Base-by-base conservation (phyloP, 768 basidiomycete genomes). In the Plicaturopsis crispa region DNA sequence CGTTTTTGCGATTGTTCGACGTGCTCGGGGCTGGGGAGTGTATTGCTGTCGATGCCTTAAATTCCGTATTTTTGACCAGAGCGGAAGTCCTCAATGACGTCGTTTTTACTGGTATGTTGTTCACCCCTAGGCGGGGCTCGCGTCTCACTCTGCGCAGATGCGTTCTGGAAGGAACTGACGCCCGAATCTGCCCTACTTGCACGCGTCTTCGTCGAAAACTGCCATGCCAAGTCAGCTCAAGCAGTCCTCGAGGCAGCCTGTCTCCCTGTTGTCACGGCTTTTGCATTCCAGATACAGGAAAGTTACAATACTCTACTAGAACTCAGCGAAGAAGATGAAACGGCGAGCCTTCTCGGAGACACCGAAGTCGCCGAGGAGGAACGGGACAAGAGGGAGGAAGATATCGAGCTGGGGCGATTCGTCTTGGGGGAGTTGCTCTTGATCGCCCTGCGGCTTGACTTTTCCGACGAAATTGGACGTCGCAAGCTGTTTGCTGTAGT, bases 381-480 rank as follows among this genome's bases (percentile, higher is more conserved):
- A 31, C 54, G 56, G 11, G 56, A 59, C 4, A 49, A 52, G 36
- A 60, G 55, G 39, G 75, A 76, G 24, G 76, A 80, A 6, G 66
- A 65, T 26, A 61, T 57, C 11, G 46, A 64, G 3, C 69, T 74
- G 18, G 69, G 64, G 24, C 79, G 82, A 48, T 80, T 85, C 40
- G 62, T 90, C 6, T 67, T 94, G 13, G 67, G 75, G 0, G 89
- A 97, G 57, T 69, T 97, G 56, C 70, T 96, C 17, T 73, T 70
- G 48, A 61, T 94, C 21, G 86, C 87, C 0, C 69, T 84, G 3
- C 74, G 83, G 43, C 66, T 91, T 18, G 93, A 97, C 57, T 97
- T 93, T 49, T 74, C 80, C 0, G 94, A 98, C 60, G 91, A 96
- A 57, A 86, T 84, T 42, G 93, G 94, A 3, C 62, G 90, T 42